These are phyloP conservation scores for Erysiphe neolycopersici DNA, from an alignment of 2,329 filamentous ascomycete genomes.

Conservation along the genomic window DNA sequence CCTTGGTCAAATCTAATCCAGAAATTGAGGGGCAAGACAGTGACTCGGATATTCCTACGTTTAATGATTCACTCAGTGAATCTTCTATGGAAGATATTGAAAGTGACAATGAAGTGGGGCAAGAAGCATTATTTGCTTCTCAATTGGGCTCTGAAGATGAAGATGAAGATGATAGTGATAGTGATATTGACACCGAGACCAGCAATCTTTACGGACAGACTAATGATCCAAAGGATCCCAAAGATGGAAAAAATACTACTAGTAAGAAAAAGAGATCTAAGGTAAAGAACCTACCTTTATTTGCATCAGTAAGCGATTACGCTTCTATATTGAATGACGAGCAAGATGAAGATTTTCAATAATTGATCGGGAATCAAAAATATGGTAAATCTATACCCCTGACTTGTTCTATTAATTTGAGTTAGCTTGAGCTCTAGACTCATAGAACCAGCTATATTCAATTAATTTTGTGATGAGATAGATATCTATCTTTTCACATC, in stretches of 20 bases:
- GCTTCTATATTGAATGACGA: slow-evolving; percentile 52
- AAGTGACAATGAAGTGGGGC: slow-evolving; percentile 12
- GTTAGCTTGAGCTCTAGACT: no score
- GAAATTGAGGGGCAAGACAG: slow-evolving; percentile 43
- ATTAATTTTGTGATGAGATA: no score
- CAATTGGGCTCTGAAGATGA: background rate
- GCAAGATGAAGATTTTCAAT: slow-evolving; percentile 16
- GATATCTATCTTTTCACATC: no score
- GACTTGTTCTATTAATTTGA: no score
- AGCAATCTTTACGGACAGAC: slow-evolving; percentile 6
- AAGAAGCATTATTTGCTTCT: background rate
- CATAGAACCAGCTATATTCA: no score
- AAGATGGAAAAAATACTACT: slow-evolving; percentile 13
- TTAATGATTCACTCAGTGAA: slow-evolving; percentile 21
- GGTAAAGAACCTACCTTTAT: slow-evolving; percentile 70
- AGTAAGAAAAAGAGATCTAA: slow-evolving; percentile 46
- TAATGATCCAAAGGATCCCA: background rate
- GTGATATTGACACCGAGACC: slow-evolving; percentile 19
- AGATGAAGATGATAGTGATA: slow-evolving; percentile 14
- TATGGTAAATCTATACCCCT: no score
- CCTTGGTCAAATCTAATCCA: slow-evolving; percentile 54
- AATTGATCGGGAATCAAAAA: no score
- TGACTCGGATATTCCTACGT: slow-evolving; percentile 22
- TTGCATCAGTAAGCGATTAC: slow-evolving; percentile 86
- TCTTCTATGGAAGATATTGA: slow-evolving; percentile 15